Evolutionary conservation across 2,329 filamentous ascomycete species (phyloP).

Genomic region (Trichophyton rubrum): DNA sequence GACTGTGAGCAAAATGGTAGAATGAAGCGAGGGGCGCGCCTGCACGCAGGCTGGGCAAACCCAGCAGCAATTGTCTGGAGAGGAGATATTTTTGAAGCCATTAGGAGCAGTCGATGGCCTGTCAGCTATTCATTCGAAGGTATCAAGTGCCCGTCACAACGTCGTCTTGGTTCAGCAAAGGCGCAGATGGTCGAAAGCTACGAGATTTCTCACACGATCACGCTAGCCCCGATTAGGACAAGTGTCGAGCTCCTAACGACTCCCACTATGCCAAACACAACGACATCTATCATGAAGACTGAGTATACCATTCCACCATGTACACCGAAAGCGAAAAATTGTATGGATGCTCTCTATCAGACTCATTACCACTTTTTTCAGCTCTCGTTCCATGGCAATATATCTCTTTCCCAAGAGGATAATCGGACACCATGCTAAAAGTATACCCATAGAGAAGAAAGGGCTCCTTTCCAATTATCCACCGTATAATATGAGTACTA

Average conservation of each 20-base stretch:
- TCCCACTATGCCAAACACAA: neutral
- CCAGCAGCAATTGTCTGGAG: slow-evolving; percentile 12
- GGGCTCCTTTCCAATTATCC: neutral
- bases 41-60: slow-evolving; percentile 13
- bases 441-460: neutral
- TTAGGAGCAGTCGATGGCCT: neutral
- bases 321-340: too few relatives aligned
- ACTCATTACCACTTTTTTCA: too few relatives aligned
- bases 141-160: neutral
- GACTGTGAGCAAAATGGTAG: slow-evolving; percentile 18
- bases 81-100: slow-evolving; percentile 13
- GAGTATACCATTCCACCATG: too few relatives aligned
- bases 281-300: neutral
- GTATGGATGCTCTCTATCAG: too few relatives aligned
- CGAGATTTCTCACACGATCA: slow-evolving; percentile 2
- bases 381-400: too few relatives aligned
- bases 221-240: slow-evolving; percentile 9
- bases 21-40: slow-evolving; percentile 16
- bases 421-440: too few relatives aligned
- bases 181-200: slow-evolving; percentile 7
- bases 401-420: too few relatives aligned
- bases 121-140: neutral
- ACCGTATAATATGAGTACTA: neutral
- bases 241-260: neutral
- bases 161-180: neutral